Conservation (phyloP, 352 stramenopile species). For the Achlya hypogyna region DNA sequence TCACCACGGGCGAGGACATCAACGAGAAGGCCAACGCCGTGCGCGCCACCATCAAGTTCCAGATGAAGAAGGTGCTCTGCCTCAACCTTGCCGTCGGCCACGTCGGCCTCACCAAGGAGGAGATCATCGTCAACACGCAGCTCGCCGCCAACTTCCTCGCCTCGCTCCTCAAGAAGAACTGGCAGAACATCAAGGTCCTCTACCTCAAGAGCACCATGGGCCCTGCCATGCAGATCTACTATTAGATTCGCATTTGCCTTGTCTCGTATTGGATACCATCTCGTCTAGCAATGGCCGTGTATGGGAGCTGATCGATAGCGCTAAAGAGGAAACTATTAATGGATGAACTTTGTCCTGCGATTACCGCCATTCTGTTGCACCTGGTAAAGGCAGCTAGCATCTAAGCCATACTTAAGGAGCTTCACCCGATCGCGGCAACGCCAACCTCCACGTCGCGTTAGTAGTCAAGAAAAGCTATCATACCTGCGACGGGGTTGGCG, state of each 20-base stretch:
- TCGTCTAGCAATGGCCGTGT: background rate
- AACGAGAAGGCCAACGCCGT: constrained; percentile 97
- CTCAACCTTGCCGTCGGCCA: constrained; percentile 98
- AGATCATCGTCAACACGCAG: constrained; percentile 98
- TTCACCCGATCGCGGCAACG: too few species aligned
- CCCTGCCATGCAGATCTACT: constrained; percentile 98
- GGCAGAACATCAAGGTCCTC: constrained; percentile 99
- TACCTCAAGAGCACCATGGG: constrained; percentile 99
- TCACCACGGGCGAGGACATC: constrained; percentile 91
- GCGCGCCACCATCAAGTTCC: constrained; percentile 99
- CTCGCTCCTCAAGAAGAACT: constrained; percentile 99
- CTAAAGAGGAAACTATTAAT: constrained; percentile 16
- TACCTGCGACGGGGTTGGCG: constrained; percentile 34
- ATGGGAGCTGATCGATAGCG: constrained; percentile 19
- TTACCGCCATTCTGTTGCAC: too few species aligned
- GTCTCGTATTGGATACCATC: constrained; percentile 21
- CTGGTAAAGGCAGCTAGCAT: too few species aligned
- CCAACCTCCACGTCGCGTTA: too few species aligned
- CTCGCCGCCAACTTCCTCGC: constrained; percentile 98
- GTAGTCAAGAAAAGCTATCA: too few species aligned
- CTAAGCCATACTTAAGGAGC: too few species aligned
- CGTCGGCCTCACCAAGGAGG: constrained; percentile 88
- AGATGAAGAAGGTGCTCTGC: constrained; percentile 99
- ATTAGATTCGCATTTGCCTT: constrained; percentile 76
- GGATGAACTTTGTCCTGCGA: too few species aligned